phyloP scores from a whole-genome alignment of 2,329 filamentous ascomycete genomes.

The Aspergillus sp. region DNA sequence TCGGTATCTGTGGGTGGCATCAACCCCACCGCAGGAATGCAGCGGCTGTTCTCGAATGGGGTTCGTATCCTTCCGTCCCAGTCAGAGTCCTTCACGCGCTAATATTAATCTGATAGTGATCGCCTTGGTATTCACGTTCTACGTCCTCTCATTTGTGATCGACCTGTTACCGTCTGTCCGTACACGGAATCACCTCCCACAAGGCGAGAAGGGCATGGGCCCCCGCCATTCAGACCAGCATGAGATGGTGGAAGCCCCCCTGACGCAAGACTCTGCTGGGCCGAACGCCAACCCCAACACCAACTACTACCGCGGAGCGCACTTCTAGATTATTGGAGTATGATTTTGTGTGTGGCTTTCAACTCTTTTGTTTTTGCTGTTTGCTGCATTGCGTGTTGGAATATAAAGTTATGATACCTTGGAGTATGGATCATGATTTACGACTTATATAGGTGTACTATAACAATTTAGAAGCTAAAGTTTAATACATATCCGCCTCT shows the following conservation, averaged over 20 bases:
- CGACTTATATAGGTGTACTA: not conserved
- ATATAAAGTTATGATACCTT: not conserved
- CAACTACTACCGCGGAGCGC: conserved; percentile 32
- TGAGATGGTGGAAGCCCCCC: conserved; percentile 33
- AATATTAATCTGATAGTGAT: conserved; percentile 49
- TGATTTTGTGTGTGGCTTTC: not conserved
- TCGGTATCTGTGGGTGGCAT: conserved; percentile 54
- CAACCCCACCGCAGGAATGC: conserved; percentile 52
- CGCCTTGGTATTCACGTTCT: conserved; percentile 82
- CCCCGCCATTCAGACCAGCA: conserved; percentile 21
- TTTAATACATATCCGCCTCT: not conserved
- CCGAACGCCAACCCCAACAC: conserved; percentile 30
- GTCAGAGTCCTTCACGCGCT: not conserved
- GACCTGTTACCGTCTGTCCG: conserved; percentile 79
- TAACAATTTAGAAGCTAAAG: not conserved
- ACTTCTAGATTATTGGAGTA: conserved; percentile 17
- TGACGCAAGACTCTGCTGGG: conserved; percentile 39
- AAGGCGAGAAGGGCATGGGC: conserved; percentile 39
- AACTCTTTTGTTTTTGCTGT: not conserved
- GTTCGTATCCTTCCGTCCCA: conserved; percentile 25
- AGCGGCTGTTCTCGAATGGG: conserved; percentile 77
- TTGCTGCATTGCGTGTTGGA: not conserved
- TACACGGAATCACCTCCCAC: conserved; percentile 53
- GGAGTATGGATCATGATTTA: not conserved
- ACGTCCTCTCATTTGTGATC: conserved; percentile 81